Conservation (phyloP, 306 rosid species). For the Rubus parviflorus region DNA sequence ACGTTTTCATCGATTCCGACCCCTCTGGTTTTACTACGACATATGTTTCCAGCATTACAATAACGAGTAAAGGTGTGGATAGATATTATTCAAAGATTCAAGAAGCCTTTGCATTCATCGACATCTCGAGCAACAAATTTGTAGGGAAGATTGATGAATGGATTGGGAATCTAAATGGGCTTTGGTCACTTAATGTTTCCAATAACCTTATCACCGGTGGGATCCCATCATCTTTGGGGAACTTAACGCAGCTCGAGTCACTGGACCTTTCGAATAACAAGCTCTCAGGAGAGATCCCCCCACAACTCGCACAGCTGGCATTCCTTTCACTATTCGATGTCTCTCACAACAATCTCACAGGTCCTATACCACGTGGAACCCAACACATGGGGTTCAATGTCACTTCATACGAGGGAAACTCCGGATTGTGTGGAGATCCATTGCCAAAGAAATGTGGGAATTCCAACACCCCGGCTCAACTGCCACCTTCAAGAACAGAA, state of each 20-base stretch:
- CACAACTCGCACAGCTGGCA: neutral
- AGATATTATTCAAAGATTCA: neutral
- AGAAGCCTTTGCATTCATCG: neutral
- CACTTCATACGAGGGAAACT: no score
- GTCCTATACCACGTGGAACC: neutral
- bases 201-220: neutral
- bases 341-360: neutral
- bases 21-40: no score
- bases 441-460: no score
- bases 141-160: neutral
- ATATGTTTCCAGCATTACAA: no score
- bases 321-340: neutral
- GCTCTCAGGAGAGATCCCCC: neutral
- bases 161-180: neutral
- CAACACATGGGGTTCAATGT: no score
- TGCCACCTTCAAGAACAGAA: no score
- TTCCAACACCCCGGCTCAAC: no score
- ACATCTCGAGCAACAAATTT: neutral
- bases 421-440: no score
- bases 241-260: neutral
- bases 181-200: neutral
- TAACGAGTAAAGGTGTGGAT: neutral
- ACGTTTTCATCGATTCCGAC: rapidly evolving
- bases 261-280: neutral
- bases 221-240: neutral